A percentile compares a stretch with the other conserved stretches of the same genome.
Conservation (phyloP, 2,329 filamentous ascomycete genomes). For the Colletotrichum cereale region DNA sequence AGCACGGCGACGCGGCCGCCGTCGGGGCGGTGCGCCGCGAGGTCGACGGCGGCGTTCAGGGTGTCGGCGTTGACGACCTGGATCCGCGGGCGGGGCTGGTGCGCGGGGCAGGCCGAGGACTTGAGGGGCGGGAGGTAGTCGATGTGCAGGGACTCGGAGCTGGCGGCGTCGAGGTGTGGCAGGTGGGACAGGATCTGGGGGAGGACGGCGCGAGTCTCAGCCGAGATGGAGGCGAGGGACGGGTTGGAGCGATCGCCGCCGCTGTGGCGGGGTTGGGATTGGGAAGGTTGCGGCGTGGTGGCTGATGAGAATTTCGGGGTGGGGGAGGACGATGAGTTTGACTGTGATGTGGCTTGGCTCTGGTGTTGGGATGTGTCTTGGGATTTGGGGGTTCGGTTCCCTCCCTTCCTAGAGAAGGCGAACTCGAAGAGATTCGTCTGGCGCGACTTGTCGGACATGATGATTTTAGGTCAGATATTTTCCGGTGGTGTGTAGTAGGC, state of each 20-base stretch:
- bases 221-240: conserved; percentile 48
- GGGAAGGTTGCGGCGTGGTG: neutral
- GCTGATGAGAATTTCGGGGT: neutral
- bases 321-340: neutral
- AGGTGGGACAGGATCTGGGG: conserved; percentile 60
- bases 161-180: conserved; percentile 53
- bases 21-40: conserved; percentile 45
- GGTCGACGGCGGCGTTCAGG: conserved; percentile 65
- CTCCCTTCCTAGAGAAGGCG: conserved; percentile 12
- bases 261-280: conserved; percentile 1
- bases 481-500: neutral
- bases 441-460: conserved; percentile 19
- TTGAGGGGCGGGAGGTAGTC: conserved; percentile 55
- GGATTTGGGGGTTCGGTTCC: neutral
- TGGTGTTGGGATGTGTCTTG: neutral
- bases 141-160: conserved; percentile 54
- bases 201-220: conserved; percentile 61
- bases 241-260: conserved; percentile 25
- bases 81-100: conserved; percentile 52
- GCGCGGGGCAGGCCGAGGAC: conserved; percentile 56
- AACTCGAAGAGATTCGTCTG: conserved; percentile 28
- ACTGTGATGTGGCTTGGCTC: neutral
- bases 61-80: conserved; percentile 69
- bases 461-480: neutral
- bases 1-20: conserved; percentile 66